phyloP scores from a whole-genome alignment of 2,329 filamentous ascomycete genomes.

The Pestalotiopsis sp. region DNA sequence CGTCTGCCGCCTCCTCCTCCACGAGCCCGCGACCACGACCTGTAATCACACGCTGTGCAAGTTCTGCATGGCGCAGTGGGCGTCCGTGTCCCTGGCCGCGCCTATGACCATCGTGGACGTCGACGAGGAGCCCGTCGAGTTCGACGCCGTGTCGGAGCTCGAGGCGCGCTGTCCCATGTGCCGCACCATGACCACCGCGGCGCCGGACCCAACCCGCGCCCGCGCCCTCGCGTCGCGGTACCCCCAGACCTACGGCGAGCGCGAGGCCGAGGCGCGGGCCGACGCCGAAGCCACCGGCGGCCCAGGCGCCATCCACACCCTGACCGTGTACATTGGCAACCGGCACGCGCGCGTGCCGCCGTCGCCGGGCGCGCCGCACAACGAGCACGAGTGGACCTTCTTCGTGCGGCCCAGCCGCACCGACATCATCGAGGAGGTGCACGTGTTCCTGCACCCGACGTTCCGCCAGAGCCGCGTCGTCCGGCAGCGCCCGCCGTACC shows the following conservation, averaged over 20 bases:
- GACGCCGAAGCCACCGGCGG: constrained; percentile 24
- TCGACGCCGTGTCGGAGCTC: constrained; percentile 25
- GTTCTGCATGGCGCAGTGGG: constrained; percentile 49
- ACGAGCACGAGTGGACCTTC: constrained; percentile 47
- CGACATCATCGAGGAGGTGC: constrained; percentile 46
- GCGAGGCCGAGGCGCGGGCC: constrained; percentile 35
- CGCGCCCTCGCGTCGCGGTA: constrained; percentile 35
- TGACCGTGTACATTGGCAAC: constrained; percentile 48
- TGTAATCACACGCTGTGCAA: constrained; percentile 46
- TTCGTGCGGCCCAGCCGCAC: constrained; percentile 43
- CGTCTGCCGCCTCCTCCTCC: constrained; percentile 45
- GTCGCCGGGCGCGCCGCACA: constrained; percentile 23
- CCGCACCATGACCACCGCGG: constrained; percentile 38
- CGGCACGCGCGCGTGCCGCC: constrained; percentile 33
- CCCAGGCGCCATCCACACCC: constrained; percentile 33
- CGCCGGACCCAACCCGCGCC: constrained; percentile 27
- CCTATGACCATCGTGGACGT: constrained; percentile 41
- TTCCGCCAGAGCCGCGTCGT: constrained; percentile 39
- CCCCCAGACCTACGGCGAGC: constrained; percentile 34
- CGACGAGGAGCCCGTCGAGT: constrained; percentile 32
- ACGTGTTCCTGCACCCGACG: constrained; percentile 43
- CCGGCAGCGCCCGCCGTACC: constrained; percentile 38
- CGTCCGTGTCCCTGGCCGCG: constrained; percentile 38
- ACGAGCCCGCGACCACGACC: constrained; percentile 40
- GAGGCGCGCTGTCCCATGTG: constrained; percentile 49